Evolutionary conservation across 441 rosid genomes (phyloP).

Genomic region (Aleurites moluccanus): DNA sequence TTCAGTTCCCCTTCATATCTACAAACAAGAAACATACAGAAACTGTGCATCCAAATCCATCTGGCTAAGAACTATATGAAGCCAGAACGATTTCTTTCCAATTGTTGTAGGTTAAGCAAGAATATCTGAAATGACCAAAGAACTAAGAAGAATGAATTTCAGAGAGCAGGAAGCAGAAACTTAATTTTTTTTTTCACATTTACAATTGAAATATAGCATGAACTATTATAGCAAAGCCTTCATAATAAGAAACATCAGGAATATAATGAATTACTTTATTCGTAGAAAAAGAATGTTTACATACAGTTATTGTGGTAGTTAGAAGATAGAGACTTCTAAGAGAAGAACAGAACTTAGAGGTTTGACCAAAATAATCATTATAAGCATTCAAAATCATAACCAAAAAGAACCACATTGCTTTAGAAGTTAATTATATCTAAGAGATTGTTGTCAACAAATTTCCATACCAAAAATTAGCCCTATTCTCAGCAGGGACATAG

Average conservation of each 20-base stretch:
- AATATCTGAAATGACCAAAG: background rate
- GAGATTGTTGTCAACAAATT: background rate
- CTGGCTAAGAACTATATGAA: background rate
- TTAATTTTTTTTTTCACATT: background rate
- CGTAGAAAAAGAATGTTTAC: background rate
- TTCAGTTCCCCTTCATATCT: conserved; percentile 7
- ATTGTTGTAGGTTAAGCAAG: background rate
- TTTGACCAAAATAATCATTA: background rate
- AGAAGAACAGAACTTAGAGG: background rate
- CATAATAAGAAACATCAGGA: background rate
- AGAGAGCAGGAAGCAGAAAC: background rate
- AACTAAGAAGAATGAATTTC: background rate
- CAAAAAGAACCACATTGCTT: background rate
- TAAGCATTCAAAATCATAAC: background rate
- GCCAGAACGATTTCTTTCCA: background rate
- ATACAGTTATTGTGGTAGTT: background rate
- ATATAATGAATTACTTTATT: background rate
- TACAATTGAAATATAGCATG: background rate
- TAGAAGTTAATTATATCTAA: background rate
- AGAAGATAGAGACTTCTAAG: background rate
- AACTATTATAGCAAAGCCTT: background rate
- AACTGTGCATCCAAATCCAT: background rate
- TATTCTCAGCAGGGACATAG: conserved; percentile 71
- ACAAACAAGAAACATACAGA: background rate
- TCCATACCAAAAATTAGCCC: conserved; percentile 70